phyloP scores from a whole-genome alignment of 1,284 basidiomycete species.

The Ceratobasidium sp. region DNA sequence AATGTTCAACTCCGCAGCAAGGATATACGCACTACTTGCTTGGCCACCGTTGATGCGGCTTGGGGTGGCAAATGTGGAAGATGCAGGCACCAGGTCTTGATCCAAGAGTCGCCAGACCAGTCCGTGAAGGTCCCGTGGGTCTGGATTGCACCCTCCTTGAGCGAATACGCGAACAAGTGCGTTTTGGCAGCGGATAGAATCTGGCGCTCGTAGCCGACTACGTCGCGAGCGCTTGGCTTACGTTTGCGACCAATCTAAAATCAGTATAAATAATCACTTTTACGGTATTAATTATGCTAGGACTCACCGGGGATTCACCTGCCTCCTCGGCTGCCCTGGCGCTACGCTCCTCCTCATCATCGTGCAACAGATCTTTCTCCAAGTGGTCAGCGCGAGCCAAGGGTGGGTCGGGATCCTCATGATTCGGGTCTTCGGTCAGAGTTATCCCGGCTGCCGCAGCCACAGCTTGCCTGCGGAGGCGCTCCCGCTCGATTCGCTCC shows the following conservation, averaged over 20 bases:
- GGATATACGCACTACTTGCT: neutral
- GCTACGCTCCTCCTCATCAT: neutral
- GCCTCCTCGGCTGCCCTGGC: neutral
- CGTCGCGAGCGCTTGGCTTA: slow-evolving; percentile 11
- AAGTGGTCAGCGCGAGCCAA: neutral
- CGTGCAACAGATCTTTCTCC: neutral
- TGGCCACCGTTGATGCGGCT: neutral
- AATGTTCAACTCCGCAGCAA: neutral
- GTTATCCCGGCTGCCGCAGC: neutral
- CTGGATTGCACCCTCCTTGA: neutral
- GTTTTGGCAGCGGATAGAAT: neutral
- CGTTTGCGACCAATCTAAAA: neutral
- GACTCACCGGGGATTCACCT: neutral
- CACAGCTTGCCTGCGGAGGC: neutral
- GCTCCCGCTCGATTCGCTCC: neutral
- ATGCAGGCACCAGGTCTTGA: neutral
- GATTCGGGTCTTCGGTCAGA: neutral
- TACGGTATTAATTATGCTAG: neutral
- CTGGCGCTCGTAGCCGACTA: neutral
- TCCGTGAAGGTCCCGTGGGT: neutral
- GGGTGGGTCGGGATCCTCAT: neutral
- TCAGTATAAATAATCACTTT: slow-evolving; percentile 6
- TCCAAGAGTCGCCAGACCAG: neutral
- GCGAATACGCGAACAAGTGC: neutral
- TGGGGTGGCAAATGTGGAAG: neutral